Conservation (phyloP, 768 basidiomycete species). For the Termitomyces sp. region DNA sequence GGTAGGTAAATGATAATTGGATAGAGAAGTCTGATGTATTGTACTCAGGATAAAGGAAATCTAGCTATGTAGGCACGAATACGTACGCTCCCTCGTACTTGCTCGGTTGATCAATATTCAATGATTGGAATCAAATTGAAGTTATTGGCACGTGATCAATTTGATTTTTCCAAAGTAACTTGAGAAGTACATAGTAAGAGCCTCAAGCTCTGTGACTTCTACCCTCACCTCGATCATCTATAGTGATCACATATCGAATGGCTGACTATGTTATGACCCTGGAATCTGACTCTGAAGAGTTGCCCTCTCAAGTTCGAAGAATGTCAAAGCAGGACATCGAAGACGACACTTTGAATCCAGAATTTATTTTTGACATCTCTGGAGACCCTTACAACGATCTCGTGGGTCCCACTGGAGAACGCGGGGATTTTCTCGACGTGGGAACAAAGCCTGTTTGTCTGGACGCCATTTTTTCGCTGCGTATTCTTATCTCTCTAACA, state of each 20-base stretch:
- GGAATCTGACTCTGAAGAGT: conserved; percentile 73
- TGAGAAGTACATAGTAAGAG: no score
- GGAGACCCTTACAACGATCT: conserved; percentile 68
- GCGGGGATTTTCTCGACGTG: conserved; percentile 58
- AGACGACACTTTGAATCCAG: conserved; percentile 68
- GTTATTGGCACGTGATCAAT: no score
- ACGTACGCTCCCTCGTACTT: no score
- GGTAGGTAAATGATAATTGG: no score
- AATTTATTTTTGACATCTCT: conserved; percentile 77
- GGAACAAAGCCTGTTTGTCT: conserved; percentile 58
- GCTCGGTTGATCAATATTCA: no score
- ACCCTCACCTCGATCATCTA: conserved; percentile 35
- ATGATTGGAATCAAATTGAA: no score
- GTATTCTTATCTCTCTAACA: conserved; percentile 22
- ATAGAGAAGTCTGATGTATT: no score
- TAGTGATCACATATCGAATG: conserved; percentile 18
- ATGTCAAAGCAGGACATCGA: conserved; percentile 35
- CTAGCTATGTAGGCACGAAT: no score
- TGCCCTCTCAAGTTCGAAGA: conserved; percentile 19
- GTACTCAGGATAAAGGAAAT: no score
- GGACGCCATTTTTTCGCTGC: background rate
- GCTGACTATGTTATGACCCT: conserved; percentile 81
- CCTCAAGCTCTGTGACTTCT: conserved; percentile 62
- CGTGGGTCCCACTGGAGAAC: conserved; percentile 33
- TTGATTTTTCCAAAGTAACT: conserved; percentile 44